A percentile compares a stretch with the other conserved stretches of the same genome.
Conservation (phyloP, 1,284 basidiomycete species). For the Heterobasidion parviporum region DNA sequence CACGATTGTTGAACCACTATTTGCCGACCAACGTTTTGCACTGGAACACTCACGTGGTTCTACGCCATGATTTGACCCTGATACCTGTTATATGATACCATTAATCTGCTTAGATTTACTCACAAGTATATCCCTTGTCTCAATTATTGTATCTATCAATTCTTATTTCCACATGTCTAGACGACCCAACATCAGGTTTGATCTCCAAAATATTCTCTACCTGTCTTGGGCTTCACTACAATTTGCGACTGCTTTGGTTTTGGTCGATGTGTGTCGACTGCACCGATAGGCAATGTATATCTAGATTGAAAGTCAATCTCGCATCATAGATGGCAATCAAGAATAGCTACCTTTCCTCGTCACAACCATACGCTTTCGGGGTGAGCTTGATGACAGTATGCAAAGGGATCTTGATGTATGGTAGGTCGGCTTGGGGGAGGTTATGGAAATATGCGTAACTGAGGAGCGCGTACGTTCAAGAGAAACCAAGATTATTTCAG, state of each 20-base stretch:
- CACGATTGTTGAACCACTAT: conserved; percentile 17
- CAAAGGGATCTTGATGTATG: conserved; percentile 94
- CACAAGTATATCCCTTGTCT: too few relatives aligned
- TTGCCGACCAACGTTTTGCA: conserved; percentile 22
- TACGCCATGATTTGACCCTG: not conserved
- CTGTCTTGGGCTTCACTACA: conserved; percentile 22
- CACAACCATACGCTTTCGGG: conserved; percentile 97
- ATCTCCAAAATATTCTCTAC: conserved; percentile 25
- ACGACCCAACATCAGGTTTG: not conserved
- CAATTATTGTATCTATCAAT: too few relatives aligned
- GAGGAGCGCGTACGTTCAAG: not conserved
- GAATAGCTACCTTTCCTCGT: conserved; percentile 75
- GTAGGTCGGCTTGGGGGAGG: conserved; percentile 86
- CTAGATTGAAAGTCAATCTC: conserved; percentile 26
- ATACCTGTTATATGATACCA: too few relatives aligned
- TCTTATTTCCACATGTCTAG: too few relatives aligned
- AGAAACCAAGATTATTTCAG: not conserved
- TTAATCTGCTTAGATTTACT: too few relatives aligned
- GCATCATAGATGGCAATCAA: not conserved
- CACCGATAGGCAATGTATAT: conserved; percentile 80
- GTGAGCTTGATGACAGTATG: conserved; percentile 99
- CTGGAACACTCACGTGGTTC: not conserved
- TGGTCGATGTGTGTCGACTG: conserved; percentile 92
- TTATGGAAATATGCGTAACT: conserved; percentile 96
- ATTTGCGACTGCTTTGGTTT: conserved; percentile 52